Conservation (phyloP, 1,284 basidiomycete genomes). For the Ustilago shanxiensis region DNA sequence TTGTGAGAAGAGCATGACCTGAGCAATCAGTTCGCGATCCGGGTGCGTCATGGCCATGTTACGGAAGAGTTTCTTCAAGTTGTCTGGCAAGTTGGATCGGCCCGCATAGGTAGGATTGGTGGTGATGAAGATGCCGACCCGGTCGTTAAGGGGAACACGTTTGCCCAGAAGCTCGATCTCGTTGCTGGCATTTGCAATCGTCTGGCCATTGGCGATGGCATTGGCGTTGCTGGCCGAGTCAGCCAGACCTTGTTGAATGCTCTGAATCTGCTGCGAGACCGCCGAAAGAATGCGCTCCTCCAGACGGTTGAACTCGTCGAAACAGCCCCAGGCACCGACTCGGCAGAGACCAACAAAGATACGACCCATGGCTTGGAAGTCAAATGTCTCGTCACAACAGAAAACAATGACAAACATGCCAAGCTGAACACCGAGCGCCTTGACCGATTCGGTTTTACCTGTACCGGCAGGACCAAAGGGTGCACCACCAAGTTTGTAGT, state of each 20-base stretch:
- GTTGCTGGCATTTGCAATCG: conserved; percentile 17
- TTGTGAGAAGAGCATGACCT: conserved; percentile 99
- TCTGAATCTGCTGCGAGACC: conserved; percentile 98
- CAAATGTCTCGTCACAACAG: conserved; percentile 99
- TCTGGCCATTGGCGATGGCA: conserved; percentile 13
- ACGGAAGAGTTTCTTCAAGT: conserved; percentile 91
- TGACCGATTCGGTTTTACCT: conserved; percentile 99
- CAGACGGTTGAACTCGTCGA: conserved; percentile 80
- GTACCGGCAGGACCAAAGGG: conserved; percentile 99
- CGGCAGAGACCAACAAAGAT: conserved; percentile 98
- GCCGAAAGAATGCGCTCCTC: conserved; percentile 98
- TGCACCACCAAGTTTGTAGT: conserved; percentile 93
- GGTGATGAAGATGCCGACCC: conserved; percentile 96
- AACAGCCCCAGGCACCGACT: conserved; percentile 86
- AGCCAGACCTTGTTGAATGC: conserved; percentile 93
- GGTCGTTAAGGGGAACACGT: conserved; percentile 89
- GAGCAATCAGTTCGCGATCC: conserved; percentile 96
- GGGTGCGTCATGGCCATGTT: conserved; percentile 99
- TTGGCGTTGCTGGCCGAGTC: conserved; percentile 68
- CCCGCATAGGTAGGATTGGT: conserved; percentile 97
- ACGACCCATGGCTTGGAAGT: conserved; percentile 99
- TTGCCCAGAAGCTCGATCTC: conserved; percentile 88
- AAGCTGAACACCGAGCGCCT: conserved; percentile 95
- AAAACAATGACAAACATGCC: conserved; percentile 98
- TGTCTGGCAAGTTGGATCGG: conserved; percentile 95